Evolutionary conservation across 805 yeast genomes (phyloP), one percentile per base, ranked within the genome.

Genomic region (Candida ascalaphidarum): DNA sequence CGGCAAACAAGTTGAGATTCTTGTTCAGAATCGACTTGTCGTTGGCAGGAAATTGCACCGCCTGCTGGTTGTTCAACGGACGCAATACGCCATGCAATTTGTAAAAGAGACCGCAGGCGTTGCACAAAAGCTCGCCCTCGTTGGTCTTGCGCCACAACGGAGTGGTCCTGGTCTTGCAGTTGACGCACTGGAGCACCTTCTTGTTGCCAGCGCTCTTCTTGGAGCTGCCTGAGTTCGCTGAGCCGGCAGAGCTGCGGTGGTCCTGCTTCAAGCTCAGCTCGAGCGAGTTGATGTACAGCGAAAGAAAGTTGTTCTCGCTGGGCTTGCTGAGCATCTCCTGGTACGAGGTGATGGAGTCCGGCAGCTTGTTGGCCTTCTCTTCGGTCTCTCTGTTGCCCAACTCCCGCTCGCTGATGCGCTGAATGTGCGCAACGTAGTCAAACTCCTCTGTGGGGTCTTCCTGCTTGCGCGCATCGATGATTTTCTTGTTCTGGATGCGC

Each of bases 51-150:
- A 5, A 12, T 15, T 14, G n/a, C 11, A 9, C 21, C 12, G 18
- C 12, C 9, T 15, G 4, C n/a, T 15, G 14, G 32, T 44, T 40
- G 36, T 48, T 54, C 21, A 61, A 43, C 3, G 69, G 69, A 13
- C 69, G 46, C 40, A 61, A 52, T 4, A 61, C 62, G 5, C 69
- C 69, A 33, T 63, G 69, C 20, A 63, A 43, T 37, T 63, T 63
- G 37, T 58, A 61, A 35, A 62, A 63, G 22, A 63, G 50, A 6
- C 69, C 69, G 34, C 69, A 63, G 1, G 68, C 69, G 37, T 63
- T 63, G 35, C 69, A 63, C 17, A 63, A 45, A 24, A 62, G 48
- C 27, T 59, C 65, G 5, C 69, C 69, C 23, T 52, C 49, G 36
- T 50, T 54, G 8, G 65, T 48, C 33, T 56, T 61, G 22, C 69